Evolutionary conservation across 1,139 yeast genomes (phyloP).

Genomic region (Geotrichum australiense): DNA sequence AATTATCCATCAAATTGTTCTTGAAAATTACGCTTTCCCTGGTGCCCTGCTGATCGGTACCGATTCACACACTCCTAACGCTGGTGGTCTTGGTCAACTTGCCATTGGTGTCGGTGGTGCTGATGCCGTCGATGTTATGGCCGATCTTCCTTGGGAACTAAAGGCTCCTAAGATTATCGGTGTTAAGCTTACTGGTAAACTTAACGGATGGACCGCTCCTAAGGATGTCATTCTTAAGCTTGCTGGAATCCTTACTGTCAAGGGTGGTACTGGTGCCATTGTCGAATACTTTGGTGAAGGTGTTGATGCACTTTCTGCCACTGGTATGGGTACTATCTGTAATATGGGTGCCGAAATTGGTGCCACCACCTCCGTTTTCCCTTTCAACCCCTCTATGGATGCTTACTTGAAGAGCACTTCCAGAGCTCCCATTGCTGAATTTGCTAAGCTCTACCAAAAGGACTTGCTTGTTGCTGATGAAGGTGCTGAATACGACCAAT

Average conservation of each 20-base stretch:
- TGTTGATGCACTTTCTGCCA: slow-evolving; percentile 91
- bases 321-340: slow-evolving; percentile 99
- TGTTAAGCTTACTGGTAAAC: slow-evolving; percentile 91
- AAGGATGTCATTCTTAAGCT: slow-evolving; percentile 93
- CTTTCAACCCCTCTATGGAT: slow-evolving; percentile 86
- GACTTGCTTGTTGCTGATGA: slow-evolving; percentile 85
- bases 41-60: slow-evolving; percentile 97
- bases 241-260: slow-evolving; percentile 96
- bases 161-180: slow-evolving; percentile 98
- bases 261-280: slow-evolving; percentile 98
- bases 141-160: slow-evolving; percentile 94
- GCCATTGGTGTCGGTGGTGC: slow-evolving; percentile 99
- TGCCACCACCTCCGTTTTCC: slow-evolving; percentile 98
- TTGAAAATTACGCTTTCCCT: slow-evolving; percentile 97
- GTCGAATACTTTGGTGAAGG: slow-evolving; percentile 98
- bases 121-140: slow-evolving; percentile 97
- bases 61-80: slow-evolving; percentile 98
- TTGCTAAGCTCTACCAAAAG: slow-evolving; percentile 64
- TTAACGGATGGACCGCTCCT: slow-evolving; percentile 98
- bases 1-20: slow-evolving; percentile 94
- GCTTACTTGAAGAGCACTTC: slow-evolving; percentile 85
- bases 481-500: slow-evolving; percentile 94
- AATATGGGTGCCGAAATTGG: slow-evolving; percentile 99
- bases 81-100: slow-evolving; percentile 98
- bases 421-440: slow-evolving; percentile 75